A percentile compares a stretch with the other conserved stretches of the same genome.
phyloP scores from a whole-genome alignment of 768 basidiomycete genomes.

The Boletus subparvulus region DNA sequence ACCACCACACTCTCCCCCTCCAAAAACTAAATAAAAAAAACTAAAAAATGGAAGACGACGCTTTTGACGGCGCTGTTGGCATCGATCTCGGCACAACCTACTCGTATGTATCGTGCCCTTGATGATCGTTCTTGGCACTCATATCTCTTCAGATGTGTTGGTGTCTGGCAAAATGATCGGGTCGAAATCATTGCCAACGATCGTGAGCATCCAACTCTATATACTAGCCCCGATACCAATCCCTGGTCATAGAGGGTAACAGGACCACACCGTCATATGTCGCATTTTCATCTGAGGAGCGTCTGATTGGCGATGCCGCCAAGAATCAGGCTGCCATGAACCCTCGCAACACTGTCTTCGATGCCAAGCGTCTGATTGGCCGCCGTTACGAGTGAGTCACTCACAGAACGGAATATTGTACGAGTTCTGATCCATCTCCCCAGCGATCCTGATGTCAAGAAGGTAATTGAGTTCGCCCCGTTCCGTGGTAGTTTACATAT shows the following conservation, averaged over 20 bases:
- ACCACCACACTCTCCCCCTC: constrained; percentile 33
- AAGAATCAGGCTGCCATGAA: constrained; percentile 99
- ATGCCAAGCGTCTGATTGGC: constrained; percentile 98
- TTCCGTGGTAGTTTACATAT: neutral
- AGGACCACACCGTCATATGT: constrained; percentile 99
- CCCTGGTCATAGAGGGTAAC: constrained; percentile 76
- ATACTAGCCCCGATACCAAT: neutral
- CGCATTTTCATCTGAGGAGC: constrained; percentile 94
- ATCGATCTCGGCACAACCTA: constrained; percentile 98
- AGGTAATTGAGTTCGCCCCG: constrained; percentile 39
- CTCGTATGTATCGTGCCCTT: constrained; percentile 56
- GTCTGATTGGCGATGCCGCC: constrained; percentile 97
- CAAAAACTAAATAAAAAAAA: constrained; percentile 28
- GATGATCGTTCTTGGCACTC: constrained; percentile 23
- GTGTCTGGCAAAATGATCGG: constrained; percentile 99
- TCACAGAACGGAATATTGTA: neutral
- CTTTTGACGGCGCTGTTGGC: constrained; percentile 93
- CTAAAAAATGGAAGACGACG: constrained; percentile 79
- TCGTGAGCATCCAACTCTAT: constrained; percentile 52
- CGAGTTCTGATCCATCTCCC: constrained; percentile 4
- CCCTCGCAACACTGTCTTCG: constrained; percentile 98
- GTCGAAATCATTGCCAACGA: constrained; percentile 99
- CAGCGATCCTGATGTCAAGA: constrained; percentile 92
- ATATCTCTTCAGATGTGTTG: constrained; percentile 73
- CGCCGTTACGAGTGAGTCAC: constrained; percentile 85